phyloP scores from a whole-genome alignment of 139 green algal genomes.

The Micractinium conductrix region DNA sequence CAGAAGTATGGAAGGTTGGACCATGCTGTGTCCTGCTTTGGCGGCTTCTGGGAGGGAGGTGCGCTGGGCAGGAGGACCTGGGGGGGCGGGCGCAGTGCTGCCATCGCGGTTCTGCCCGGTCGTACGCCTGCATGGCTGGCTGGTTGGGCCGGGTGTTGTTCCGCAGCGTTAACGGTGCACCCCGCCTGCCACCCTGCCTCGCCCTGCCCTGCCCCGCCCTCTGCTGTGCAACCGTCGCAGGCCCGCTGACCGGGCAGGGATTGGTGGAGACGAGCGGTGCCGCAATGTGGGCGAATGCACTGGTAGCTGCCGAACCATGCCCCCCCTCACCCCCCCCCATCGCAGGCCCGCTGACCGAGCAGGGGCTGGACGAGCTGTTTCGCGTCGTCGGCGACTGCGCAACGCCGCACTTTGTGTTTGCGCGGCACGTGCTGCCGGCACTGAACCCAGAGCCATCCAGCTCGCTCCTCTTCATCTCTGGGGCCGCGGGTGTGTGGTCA shows the following conservation, averaged over 20 bases:
- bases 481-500: no score
- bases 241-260: neutral
- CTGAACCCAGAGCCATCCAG: no score
- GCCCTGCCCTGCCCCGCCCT: neutral
- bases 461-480: no score
- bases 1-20: neutral
- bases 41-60: slow-evolving; percentile 16
- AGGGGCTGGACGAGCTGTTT: neutral
- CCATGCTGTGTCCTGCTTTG: slow-evolving; percentile 7
- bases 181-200: neutral
- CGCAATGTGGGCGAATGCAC: no score
- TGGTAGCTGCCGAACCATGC: neutral
- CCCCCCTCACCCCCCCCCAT: neutral
- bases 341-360: neutral
- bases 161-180: no score
- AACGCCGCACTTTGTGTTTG: neutral
- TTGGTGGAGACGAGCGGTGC: no score
- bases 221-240: no score
- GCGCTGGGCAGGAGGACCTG: no score
- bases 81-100: neutral
- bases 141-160: no score
- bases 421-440: neutral
- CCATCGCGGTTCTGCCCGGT: no score
- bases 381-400: neutral
- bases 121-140: no score